Conservation (phyloP, 164 flowering plant genomes). For the Stephania japonica region DNA sequence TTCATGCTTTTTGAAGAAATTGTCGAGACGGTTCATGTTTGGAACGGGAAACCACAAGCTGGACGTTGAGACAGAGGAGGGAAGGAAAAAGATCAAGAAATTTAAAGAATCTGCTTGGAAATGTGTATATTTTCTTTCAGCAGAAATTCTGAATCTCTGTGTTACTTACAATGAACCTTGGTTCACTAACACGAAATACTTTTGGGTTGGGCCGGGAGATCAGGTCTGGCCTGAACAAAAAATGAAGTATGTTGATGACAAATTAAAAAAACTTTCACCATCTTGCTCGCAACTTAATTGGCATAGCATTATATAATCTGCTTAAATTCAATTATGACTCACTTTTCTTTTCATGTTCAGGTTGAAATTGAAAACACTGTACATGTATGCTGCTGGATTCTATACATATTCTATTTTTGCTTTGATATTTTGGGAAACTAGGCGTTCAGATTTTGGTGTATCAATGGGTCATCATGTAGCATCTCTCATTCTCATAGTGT, state of each 20-base stretch:
- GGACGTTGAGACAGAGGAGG: constrained; percentile 31
- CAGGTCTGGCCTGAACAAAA: constrained; percentile 93
- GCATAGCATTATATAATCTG: neutral
- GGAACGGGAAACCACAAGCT: constrained; percentile 31
- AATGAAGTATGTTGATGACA: constrained; percentile 52
- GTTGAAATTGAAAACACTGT: constrained; percentile 68
- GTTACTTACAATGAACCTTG: constrained; percentile 91
- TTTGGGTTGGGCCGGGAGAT: constrained; percentile 89
- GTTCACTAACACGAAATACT: constrained; percentile 70
- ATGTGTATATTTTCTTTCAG: constrained; percentile 79
- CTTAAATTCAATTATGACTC: constrained; percentile 6
- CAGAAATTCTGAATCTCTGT: constrained; percentile 64
- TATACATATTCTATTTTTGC: constrained; percentile 89
- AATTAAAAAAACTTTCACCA: neutral
- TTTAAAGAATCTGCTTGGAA: constrained; percentile 99
- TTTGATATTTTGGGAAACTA: constrained; percentile 88
- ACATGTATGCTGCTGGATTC: constrained; percentile 89
- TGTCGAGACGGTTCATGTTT: constrained; percentile 48
- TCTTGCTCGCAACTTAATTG: neutral
- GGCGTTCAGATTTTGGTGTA: constrained; percentile 90
- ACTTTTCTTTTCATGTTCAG: constrained; percentile 31
- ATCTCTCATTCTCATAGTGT: constrained; percentile 60
- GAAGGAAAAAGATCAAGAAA: constrained; percentile 59
- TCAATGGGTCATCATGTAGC: constrained; percentile 94
- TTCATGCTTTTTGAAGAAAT: constrained; percentile 47